Evolutionary conservation across 768 basidiomycete species (phyloP).

Genomic region (Boletus coccyginus): DNA sequence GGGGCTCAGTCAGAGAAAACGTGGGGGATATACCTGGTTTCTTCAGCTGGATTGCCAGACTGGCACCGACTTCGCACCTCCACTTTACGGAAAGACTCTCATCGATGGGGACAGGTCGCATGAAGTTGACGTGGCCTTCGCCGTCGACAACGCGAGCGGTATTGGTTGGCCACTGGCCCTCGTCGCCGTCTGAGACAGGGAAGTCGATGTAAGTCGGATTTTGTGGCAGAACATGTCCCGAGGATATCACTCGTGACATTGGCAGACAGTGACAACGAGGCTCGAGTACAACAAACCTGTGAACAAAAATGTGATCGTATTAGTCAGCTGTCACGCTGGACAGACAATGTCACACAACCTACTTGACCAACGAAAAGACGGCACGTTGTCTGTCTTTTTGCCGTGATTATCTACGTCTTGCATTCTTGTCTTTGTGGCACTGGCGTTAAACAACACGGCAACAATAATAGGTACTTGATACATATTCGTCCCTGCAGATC

Average conservation of each 20-base stretch:
- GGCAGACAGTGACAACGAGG: background rate
- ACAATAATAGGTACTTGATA: constrained; percentile 36
- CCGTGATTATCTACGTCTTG: constrained; percentile 68
- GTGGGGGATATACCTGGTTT: constrained; percentile 46
- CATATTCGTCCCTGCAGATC: constrained; percentile 49
- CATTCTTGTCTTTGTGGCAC: constrained; percentile 39
- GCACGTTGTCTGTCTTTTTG: constrained; percentile 13
- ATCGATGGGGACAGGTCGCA: constrained; percentile 52
- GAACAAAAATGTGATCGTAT: constrained; percentile 2
- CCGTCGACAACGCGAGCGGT: constrained; percentile 50
- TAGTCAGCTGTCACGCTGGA: constrained; percentile 7
- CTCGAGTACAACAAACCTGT: background rate
- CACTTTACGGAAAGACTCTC: constrained; percentile 56
- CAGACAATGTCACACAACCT: constrained; percentile 1
- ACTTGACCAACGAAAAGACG: background rate
- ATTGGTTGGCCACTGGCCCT: constrained; percentile 53
- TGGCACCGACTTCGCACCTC: constrained; percentile 43
- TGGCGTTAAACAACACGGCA: constrained; percentile 71
- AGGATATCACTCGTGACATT: constrained; percentile 23
- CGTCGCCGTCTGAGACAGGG: constrained; percentile 57
- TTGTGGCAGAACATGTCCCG: constrained; percentile 39
- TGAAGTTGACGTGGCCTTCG: constrained; percentile 71
- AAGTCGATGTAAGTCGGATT: constrained; percentile 61
- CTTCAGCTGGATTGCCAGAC: constrained; percentile 43
- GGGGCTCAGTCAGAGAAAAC: background rate